A percentile compares a stretch with the other conserved stretches of the same genome.
Evolutionary conservation across 2,329 filamentous ascomycete genomes (phyloP).

Genomic region (Nothophoma quercina): DNA sequence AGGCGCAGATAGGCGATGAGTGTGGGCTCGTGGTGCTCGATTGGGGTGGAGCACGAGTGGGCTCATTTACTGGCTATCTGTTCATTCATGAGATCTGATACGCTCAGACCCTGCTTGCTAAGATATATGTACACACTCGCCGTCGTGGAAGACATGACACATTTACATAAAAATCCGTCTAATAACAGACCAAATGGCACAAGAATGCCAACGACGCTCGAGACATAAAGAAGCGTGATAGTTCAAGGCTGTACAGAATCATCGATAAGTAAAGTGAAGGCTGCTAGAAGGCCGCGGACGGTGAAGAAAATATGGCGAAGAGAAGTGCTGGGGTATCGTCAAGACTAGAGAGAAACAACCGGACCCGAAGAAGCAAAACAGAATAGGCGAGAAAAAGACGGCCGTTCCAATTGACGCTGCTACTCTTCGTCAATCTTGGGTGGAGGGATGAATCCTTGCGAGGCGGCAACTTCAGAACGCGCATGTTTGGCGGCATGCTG

Average conservation of each 20-base stretch:
- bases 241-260: no score
- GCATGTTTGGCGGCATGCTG: constrained; percentile 48
- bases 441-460: constrained; percentile 50
- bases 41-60: neutral
- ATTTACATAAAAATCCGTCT: constrained; percentile 6
- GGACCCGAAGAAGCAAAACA: constrained; percentile 6
- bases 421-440: constrained; percentile 53
- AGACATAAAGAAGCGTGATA: no score
- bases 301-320: constrained; percentile 2
- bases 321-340: constrained; percentile 21
- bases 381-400: neutral
- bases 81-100: constrained; percentile 1
- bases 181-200: neutral
- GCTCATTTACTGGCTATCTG: neutral
- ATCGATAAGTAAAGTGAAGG: constrained; percentile 7
- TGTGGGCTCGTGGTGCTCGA: no score
- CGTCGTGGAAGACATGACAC: neutral
- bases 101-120: constrained; percentile 2
- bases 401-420: neutral
- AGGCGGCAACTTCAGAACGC: constrained; percentile 39
- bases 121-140: constrained; percentile 5
- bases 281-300: constrained; percentile 2
- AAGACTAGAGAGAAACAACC: constrained; percentile 13
- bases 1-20: no score
- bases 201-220: no score